Evolutionary conservation across 208 protist genomes (phyloP).

Genomic region (Trypanosoma avium): DNA sequence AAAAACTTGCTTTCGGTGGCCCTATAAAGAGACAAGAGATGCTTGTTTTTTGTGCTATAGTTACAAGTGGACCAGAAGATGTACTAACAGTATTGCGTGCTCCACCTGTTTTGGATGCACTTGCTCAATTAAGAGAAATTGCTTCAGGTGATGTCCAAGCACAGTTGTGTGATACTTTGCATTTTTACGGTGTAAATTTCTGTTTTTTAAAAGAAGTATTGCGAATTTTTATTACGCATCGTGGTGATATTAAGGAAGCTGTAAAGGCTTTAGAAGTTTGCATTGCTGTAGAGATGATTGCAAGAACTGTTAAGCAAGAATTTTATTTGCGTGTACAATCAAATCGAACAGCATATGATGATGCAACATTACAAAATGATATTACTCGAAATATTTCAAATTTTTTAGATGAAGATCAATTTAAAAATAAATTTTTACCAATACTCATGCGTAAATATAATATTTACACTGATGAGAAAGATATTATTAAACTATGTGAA

Average conservation of each 20-base stretch:
- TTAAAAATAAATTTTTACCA: slow-evolving; percentile 21
- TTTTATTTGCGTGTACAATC: slow-evolving; percentile 44
- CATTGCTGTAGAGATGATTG: slow-evolving; percentile 47
- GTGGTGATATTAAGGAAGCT: background rate
- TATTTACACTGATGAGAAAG: slow-evolving; percentile 29
- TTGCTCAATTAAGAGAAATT: slow-evolving; percentile 15
- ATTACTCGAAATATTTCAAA: slow-evolving; percentile 29
- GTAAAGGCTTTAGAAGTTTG: slow-evolving; percentile 24
- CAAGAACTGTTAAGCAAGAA: slow-evolving; percentile 47
- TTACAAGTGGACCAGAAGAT: slow-evolving; percentile 55
- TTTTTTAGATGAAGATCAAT: slow-evolving; percentile 18
- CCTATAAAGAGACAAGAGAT: slow-evolving; percentile 80
- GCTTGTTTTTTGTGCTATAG: slow-evolving; percentile 47
- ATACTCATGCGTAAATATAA: slow-evolving; percentile 43
- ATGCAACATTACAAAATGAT: slow-evolving; percentile 28
- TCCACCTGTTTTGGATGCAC: slow-evolving; percentile 33
- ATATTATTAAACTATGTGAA: slow-evolving; percentile 26
- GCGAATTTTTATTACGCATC: slow-evolving; percentile 2
- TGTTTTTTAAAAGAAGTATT: slow-evolving; percentile 41
- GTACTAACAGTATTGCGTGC: slow-evolving; percentile 51
- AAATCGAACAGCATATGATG: slow-evolving; percentile 30
- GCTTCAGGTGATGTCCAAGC: slow-evolving; percentile 12
- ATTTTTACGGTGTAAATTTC: slow-evolving; percentile 53
- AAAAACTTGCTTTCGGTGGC: background rate
- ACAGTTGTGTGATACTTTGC: slow-evolving; percentile 37